Conservation (phyloP, 2,329 filamentous ascomycete species). For the Sarocladium strictum region DNA sequence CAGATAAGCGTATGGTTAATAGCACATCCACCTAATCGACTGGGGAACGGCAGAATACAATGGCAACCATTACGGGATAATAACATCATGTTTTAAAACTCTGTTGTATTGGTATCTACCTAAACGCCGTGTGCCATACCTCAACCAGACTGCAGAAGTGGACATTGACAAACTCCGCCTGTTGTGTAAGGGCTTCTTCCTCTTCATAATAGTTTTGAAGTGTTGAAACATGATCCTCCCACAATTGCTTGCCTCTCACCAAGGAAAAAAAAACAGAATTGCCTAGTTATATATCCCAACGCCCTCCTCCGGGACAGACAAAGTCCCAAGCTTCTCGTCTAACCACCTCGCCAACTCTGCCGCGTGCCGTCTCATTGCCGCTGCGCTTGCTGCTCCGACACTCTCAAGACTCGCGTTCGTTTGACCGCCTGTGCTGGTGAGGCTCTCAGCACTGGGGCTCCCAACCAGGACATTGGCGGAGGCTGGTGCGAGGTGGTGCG, state of each 20-base stretch:
- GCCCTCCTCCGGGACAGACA: slow-evolving; percentile 48
- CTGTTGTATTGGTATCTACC: slow-evolving; percentile 11
- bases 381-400: slow-evolving; percentile 38
- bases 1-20: not conserved
- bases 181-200: no score
- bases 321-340: slow-evolving; percentile 50
- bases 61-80: no score
- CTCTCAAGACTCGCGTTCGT: slow-evolving; percentile 36
- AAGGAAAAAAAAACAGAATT: no score
- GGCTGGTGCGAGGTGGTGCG: slow-evolving; percentile 8
- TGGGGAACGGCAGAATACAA: no score
- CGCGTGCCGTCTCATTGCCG: slow-evolving; percentile 48
- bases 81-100: not conserved
- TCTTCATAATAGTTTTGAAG: no score
- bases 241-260: no score
- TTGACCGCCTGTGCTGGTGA: slow-evolving; percentile 38
- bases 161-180: not conserved
- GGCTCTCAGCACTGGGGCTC: slow-evolving; percentile 38
- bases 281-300: slow-evolving; percentile 28
- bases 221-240: no score
- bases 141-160: not conserved
- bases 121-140: slow-evolving; percentile 10
- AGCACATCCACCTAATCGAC: no score
- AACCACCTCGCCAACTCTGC: slow-evolving; percentile 55
- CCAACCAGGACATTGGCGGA: slow-evolving; percentile 25